Base-by-base conservation (phyloP, 192 early-diverging fungal species). In the Tieghemiomyces parasiticus region DNA sequence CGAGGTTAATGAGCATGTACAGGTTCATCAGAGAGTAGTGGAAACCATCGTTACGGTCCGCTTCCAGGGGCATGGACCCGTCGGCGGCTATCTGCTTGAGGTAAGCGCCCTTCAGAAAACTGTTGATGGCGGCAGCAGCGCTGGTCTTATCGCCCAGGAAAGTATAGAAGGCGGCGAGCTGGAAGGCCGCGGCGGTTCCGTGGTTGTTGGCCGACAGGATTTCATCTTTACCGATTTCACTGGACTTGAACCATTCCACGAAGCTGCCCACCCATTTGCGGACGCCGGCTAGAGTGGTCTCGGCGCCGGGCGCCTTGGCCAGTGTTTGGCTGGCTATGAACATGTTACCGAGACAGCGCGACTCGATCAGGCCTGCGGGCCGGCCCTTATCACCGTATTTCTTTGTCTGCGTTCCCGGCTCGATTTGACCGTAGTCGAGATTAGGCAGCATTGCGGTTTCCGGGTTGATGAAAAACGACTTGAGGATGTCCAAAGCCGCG, bases 21-120 rank as follows among this genome's bases (percentile, higher is more conserved):
- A 58, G 33, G 55, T 58, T 58, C 55, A 58, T 58, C 13, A 58
- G 22, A 12, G 55, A 4, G 19, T 58, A 58, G 22, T 58, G 32
- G n/a, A 58, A 38, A 22, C 20, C 20, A 22, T 58, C 55, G 3
- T 25, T 30, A n/a, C 31, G 55, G 26, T 1, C 32, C 33, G 35
- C 19, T 2, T 58, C 55, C 33, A 25, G 16, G n/a, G 55, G 55
- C 33, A 35, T 30, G 16, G n/a, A 14, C n/a, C 55, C 55, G 33
- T 58, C 33, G 32, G 14, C 24, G 33, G 19, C 35, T n/a, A 58
- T 26, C n/a, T 58, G 55, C 24, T 38, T 10, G 9, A 22, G 31
- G 55, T 25, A 58, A 4, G 33, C 19, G 13, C 35, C 35, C 1
- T 22, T 22, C 34, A 58, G n/a, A 38, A 58, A 58, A 1, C 22